Evolutionary conservation across 306 rosid genomes (phyloP).

Genomic region (Psophocarpus tetragonolobus): DNA sequence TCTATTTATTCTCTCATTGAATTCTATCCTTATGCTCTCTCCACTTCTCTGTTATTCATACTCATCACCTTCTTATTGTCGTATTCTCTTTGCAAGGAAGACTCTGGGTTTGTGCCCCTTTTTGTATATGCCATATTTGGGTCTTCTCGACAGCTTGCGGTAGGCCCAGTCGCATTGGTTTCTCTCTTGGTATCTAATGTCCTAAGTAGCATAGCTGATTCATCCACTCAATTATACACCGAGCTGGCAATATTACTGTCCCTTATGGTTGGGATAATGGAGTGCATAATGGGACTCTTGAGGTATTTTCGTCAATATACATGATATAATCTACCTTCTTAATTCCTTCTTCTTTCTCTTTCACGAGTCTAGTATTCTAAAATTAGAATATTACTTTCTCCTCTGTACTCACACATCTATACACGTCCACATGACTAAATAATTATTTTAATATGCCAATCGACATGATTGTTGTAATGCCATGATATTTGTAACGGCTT

Average conservation of each 20-base stretch:
- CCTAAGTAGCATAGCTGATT: constrained; percentile 70
- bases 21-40: constrained; percentile 14
- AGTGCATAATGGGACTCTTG: constrained; percentile 91
- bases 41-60: constrained; percentile 1
- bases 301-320: constrained; percentile 54
- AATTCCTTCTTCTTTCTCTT: constrained; percentile 8
- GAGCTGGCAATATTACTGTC: constrained; percentile 88
- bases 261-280: constrained; percentile 94
- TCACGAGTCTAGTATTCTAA: background rate
- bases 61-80: constrained; percentile 26
- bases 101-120: constrained; percentile 79
- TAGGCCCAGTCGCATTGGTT: constrained; percentile 99
- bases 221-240: constrained; percentile 77
- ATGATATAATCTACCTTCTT: constrained; percentile 13
- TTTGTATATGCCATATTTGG: constrained; percentile 94
- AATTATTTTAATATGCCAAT: constrained; percentile 14
- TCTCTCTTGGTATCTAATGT: constrained; percentile 86
- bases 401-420: background rate
- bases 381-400: constrained; percentile 7
- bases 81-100: constrained; percentile 52
- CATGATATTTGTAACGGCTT: constrained; percentile 19
- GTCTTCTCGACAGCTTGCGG: constrained; percentile 99
- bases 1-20: no score
- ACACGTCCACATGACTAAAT: constrained; percentile 6
- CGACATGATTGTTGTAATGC: background rate